Evolutionary conservation across 2,329 filamentous ascomycete species (phyloP).

Genomic region (Onygenales sp.): DNA sequence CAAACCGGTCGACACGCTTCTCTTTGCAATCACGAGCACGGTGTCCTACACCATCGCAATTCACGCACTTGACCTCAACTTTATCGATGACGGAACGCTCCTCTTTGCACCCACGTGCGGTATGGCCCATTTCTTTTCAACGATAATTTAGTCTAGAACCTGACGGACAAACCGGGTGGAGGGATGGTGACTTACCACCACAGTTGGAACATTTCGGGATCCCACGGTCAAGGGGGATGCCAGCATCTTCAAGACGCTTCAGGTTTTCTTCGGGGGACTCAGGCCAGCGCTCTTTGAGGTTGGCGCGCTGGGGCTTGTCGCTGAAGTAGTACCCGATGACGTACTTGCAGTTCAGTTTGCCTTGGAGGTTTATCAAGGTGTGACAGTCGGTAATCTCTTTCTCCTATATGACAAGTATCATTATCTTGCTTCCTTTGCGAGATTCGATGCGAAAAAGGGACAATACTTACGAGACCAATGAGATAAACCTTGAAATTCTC

Average conservation of each 20-base stretch:
- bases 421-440: slow-evolving; percentile 2
- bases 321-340: slow-evolving; percentile 41
- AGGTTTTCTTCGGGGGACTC: slow-evolving; percentile 40
- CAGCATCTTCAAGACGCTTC: slow-evolving; percentile 42
- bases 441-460: not conserved
- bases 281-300: slow-evolving; percentile 42
- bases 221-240: slow-evolving; percentile 41
- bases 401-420: slow-evolving; percentile 22
- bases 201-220: slow-evolving; percentile 45
- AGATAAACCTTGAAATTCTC: slow-evolving; percentile 40
- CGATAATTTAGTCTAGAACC: not conserved
- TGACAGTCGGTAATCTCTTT: slow-evolving; percentile 33
- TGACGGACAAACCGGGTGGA: not conserved
- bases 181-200: slow-evolving; percentile 25
- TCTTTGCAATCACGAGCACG: slow-evolving; percentile 39
- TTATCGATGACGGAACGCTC: slow-evolving; percentile 33
- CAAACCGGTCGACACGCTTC: slow-evolving; percentile 26
- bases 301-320: slow-evolving; percentile 37
- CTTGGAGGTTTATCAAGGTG: slow-evolving; percentile 45
- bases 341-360: slow-evolving; percentile 42
- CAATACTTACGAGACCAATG: slow-evolving; percentile 38
- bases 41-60: slow-evolving; percentile 40
- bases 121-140: slow-evolving; percentile 40
- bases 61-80: slow-evolving; percentile 40
- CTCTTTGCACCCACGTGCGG: slow-evolving; percentile 36